phyloP scores from a whole-genome alignment of 176 grass and related monocot species.

The Pontederia paniculata region DNA sequence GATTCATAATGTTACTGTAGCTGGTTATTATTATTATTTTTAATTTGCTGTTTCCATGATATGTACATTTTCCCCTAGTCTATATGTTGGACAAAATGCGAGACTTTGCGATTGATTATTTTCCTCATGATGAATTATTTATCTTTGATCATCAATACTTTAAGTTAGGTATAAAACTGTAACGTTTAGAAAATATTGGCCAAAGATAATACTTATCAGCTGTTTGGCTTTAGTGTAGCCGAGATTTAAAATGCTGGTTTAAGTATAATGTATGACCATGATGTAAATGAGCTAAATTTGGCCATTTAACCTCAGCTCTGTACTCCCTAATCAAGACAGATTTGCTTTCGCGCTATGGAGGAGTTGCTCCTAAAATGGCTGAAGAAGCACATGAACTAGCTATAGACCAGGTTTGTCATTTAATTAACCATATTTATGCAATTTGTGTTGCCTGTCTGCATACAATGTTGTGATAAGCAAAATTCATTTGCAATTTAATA shows the following conservation, averaged over 20 bases:
- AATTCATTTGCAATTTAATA: constrained; percentile 18
- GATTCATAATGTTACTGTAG: neutral
- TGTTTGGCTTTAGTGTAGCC: too few species aligned
- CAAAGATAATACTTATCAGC: too few species aligned
- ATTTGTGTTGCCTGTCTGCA: neutral
- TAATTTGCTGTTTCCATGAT: too few species aligned
- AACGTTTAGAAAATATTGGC: too few species aligned
- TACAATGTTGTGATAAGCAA: constrained; percentile 5
- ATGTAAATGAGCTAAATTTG: constrained; percentile 4
- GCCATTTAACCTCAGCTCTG: neutral
- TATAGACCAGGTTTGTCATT: constrained; percentile 58
- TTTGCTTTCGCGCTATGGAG: constrained; percentile 75
- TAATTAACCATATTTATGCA: constrained; percentile 8
- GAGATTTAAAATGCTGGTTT: too few species aligned
- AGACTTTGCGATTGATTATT: too few species aligned
- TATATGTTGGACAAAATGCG: neutral
- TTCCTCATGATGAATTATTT: too few species aligned
- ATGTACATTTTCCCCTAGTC: too few species aligned
- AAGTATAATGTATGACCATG: neutral
- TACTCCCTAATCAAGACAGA: constrained; percentile 48
- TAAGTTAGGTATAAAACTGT: too few species aligned
- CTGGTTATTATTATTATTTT: too few species aligned
- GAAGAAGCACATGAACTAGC: constrained; percentile 82
- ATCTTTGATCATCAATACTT: too few species aligned
- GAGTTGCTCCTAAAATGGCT: constrained; percentile 88